Percentiles rank a stretch among this genome's conserved stretches.
Evolutionary conservation across 495 filamentous ascomycete species (phyloP).

Genomic region (Acidomyces sp.): DNA sequence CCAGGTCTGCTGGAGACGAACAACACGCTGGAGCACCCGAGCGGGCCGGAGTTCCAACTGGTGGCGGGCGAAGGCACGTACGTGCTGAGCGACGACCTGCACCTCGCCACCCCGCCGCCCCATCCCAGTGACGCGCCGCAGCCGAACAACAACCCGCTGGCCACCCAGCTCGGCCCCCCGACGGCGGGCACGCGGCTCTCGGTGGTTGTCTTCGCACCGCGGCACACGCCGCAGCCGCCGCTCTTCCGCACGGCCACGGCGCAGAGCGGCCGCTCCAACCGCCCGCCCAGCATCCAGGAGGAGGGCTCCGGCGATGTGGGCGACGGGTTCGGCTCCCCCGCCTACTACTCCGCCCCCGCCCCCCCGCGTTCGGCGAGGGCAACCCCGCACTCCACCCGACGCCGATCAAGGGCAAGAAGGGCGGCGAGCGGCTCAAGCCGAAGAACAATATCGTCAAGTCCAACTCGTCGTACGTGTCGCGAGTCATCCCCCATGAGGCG

Average conservation of each 20-base stretch:
- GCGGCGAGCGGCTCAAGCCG: constrained; percentile 80
- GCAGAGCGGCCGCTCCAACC: constrained; percentile 31
- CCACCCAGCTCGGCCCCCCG: constrained; percentile 65
- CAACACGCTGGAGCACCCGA: constrained; percentile 69
- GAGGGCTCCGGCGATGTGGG: constrained; percentile 24
- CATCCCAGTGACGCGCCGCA: constrained; percentile 85
- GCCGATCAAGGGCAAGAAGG: constrained; percentile 30
- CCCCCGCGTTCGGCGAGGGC: constrained; percentile 75
- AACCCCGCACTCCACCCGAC: constrained; percentile 54
- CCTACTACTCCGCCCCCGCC: constrained; percentile 20
- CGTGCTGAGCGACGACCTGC: constrained; percentile 72
- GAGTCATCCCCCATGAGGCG: constrained; percentile 82
- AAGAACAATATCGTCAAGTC: constrained; percentile 97
- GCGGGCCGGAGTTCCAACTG: constrained; percentile 65
- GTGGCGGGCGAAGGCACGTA: constrained; percentile 94
- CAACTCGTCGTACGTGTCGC: constrained; percentile 90
- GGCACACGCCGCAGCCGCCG: constrained; percentile 44
- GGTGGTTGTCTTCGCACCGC: constrained; percentile 51
- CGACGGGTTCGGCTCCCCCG: constrained; percentile 22
- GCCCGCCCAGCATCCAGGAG: constrained; percentile 31
- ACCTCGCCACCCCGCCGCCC: constrained; percentile 85
- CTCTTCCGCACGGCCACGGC: constrained; percentile 37
- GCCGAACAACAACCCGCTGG: constrained; percentile 75
- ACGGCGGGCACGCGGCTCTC: constrained; percentile 80
- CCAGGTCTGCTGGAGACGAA: constrained; percentile 75